A percentile compares a stretch with the other conserved stretches of the same genome.
Conservation (phyloP, 306 rosid genomes). For the Leucaena leucocephala region DNA sequence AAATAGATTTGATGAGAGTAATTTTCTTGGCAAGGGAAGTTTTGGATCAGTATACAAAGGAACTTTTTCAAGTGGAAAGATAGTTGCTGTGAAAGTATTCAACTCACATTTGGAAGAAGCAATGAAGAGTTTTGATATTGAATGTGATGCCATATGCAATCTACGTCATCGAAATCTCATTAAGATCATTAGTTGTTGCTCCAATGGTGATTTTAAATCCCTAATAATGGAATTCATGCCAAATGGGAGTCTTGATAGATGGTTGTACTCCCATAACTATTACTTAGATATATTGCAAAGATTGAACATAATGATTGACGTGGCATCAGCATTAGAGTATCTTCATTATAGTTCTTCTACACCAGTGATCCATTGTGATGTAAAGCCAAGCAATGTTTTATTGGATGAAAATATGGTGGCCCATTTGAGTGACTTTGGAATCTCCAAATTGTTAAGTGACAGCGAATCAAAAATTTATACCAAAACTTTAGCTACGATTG, state of each 20-base stretch:
- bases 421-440: slow-evolving; percentile 10
- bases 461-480: neutral
- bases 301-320: slow-evolving; percentile 6
- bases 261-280: neutral
- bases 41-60: neutral
- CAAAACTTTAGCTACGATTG: neutral
- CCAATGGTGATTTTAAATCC: slow-evolving; percentile 1
- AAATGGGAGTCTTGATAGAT: slow-evolving; percentile 5
- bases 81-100: neutral
- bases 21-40: neutral
- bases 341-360: neutral
- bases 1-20: neutral
- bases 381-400: neutral
- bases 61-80: neutral
- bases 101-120: neutral
- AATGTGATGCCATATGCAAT: neutral
- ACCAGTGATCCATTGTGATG: neutral
- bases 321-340: neutral
- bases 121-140: neutral
- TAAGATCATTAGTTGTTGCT: neutral
- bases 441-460: neutral
- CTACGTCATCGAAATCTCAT: slow-evolving; percentile 1
- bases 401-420: slow-evolving; percentile 10
- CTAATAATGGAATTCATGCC: slow-evolving; percentile 4
- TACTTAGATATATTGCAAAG: neutral